Conservation (phyloP, 73 alveolate species). For the Tetrahymena borealis region DNA sequence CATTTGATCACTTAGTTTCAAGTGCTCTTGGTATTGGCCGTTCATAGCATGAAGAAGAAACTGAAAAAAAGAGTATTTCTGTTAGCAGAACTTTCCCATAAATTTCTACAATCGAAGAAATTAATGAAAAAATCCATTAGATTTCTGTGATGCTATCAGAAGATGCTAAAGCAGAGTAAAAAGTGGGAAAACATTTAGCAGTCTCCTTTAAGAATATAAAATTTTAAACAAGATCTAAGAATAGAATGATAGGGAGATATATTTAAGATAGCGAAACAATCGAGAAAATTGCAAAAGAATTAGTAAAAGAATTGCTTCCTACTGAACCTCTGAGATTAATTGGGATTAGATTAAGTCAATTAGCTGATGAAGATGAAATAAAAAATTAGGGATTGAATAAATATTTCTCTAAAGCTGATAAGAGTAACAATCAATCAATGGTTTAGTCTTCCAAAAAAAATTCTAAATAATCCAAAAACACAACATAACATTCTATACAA, state of each 20-base stretch:
- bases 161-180: conserved; percentile 20
- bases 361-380: not conserved
- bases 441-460: not conserved
- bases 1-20: conserved; percentile 37
- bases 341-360: conserved; percentile 19
- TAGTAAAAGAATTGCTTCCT: not conserved
- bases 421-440: not conserved
- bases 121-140: conserved; percentile 2
- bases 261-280: conserved; percentile 1
- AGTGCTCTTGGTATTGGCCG: conserved; percentile 67
- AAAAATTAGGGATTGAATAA: not conserved
- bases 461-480: not conserved
- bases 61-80: conserved; percentile 54
- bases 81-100: conserved; percentile 33
- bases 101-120: conserved; percentile 26
- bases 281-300: conserved; percentile 4
- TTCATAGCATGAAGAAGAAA: conserved; percentile 53
- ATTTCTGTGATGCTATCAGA: conserved; percentile 28
- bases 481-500: no score
- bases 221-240: conserved; percentile 35
- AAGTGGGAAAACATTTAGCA: conserved; percentile 21
- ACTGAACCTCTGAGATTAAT: conserved; percentile 32
- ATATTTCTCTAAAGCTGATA: not conserved
- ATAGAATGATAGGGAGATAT: not conserved
- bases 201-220: conserved; percentile 32